Evolutionary conservation across 2,329 filamentous ascomycete genomes (phyloP).

Genomic region (Hirsutella rhossiliensis): DNA sequence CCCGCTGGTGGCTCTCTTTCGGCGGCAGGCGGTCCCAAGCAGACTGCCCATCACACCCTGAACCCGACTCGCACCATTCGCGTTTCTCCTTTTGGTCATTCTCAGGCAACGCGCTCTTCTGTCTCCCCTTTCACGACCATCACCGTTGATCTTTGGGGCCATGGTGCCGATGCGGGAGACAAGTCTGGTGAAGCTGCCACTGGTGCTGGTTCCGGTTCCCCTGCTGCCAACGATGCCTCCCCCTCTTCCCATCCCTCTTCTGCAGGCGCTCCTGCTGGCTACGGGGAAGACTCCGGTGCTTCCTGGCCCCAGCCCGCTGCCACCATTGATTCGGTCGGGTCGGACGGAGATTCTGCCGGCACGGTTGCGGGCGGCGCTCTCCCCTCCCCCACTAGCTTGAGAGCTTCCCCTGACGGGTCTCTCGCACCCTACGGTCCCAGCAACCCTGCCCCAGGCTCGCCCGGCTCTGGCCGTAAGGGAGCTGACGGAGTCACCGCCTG

Average conservation of each 20-base stretch:
- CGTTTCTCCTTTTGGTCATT: constrained; percentile 11
- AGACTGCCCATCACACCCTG: constrained; percentile 7
- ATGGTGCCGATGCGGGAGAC: constrained; percentile 3
- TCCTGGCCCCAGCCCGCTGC: constrained; percentile 8
- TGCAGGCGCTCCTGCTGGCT: background rate
- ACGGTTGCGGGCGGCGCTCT: constrained; percentile 1
- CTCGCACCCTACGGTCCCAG: background rate
- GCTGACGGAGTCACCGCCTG: constrained; percentile 1
- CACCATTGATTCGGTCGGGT: constrained; percentile 3
- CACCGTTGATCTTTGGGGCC: constrained; percentile 22
- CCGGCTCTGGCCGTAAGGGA: background rate
- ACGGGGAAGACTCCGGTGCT: constrained; percentile 3
- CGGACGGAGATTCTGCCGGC: constrained; percentile 5
- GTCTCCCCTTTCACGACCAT: constrained; percentile 21
- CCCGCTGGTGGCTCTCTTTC: constrained; percentile 2
- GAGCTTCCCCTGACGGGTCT: background rate
- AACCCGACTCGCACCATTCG: constrained; percentile 14
- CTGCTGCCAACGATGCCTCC: constrained; percentile 6
- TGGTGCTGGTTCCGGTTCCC: constrained; percentile 4
- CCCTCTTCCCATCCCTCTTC: background rate
- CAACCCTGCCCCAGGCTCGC: constrained; percentile 3
- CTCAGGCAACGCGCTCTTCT: constrained; percentile 5
- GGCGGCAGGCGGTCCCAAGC: constrained; percentile 7
- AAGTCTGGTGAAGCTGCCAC: constrained; percentile 3
- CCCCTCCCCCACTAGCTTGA: background rate